Evolutionary conservation across 2,329 filamentous ascomycete species (phyloP), one percentile per base, ranked within the genome.

Genomic region (Aspergillus jensenii): DNA sequence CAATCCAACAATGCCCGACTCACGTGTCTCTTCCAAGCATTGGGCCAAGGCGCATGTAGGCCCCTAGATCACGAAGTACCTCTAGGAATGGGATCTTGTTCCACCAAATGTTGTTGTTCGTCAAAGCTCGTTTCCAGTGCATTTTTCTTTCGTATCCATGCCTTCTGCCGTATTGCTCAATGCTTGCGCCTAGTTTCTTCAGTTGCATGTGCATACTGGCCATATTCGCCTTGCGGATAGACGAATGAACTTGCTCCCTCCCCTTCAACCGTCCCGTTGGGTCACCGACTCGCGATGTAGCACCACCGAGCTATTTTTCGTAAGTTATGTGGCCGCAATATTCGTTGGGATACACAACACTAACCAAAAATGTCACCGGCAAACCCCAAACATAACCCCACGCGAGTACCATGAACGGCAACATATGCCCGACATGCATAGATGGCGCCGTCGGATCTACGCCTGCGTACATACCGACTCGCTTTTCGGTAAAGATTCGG

Each of bases 11-110:
- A 17, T 25, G 6, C 11, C 27, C 1, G 23, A 85, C 90, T 81
- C 74, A 91, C 88, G 90, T 95, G 62, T 98, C 93, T 67, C 91
- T 87, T 52, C 87, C 86, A 59, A 99, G 81, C 90, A 99, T 92
- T 3, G 92, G 84, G 1, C 93, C 92, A 51, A 99, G 78, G 58
- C 93, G 83, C 71, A 91, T 86, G 46, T 87, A 83, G 33, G 82
- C 83, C 3, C 92, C 95, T 31, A 97, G 78, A 56, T 87, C 82
- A 69, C 85, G 84, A 64, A 96, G 79, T 52, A 97, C 84, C 46
- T 96, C 90, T 49, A 91, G 79, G 45, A 96, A 80, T 1, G 86
- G 81, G 44, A 90, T 76, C 40, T 83, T 85, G 64, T 89, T 85
- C 78, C 93, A 86, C 95, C 95, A 99, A 50, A 81, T 81, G 62